Evolutionary conservation across 78 protist genomes (phyloP).

Genomic region (Emiliania huxleyi): DNA sequence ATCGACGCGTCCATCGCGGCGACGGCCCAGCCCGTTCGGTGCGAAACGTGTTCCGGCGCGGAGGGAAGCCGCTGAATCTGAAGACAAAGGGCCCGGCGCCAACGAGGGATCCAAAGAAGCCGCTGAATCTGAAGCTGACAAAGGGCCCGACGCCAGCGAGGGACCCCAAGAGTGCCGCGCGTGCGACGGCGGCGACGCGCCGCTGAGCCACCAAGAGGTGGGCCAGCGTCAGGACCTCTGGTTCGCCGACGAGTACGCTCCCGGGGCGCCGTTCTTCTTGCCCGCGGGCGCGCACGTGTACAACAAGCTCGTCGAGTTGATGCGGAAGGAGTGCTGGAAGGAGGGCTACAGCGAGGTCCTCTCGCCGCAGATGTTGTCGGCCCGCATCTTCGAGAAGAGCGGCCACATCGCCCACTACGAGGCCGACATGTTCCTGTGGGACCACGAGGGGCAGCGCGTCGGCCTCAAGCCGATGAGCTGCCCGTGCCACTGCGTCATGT

Average conservation of each 20-base stretch:
- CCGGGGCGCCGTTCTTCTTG: slow-evolving; percentile 96
- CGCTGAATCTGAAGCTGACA: too few species aligned
- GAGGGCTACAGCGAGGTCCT: slow-evolving; percentile 61
- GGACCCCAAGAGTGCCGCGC: too few species aligned
- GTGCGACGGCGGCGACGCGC: too few species aligned
- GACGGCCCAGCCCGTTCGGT: too few species aligned
- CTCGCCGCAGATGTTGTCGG: slow-evolving; percentile 86
- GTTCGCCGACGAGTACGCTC: slow-evolving; percentile 86
- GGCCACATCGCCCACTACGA: slow-evolving; percentile 94
- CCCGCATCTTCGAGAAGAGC: slow-evolving; percentile 90
- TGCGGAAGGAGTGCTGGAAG: slow-evolving; percentile 43
- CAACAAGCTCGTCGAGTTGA: slow-evolving; percentile 84
- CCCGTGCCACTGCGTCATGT: slow-evolving; percentile 98
- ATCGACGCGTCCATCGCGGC: too few species aligned
- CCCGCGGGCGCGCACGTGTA: slow-evolving; percentile 97
- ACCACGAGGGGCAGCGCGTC: slow-evolving; percentile 72
- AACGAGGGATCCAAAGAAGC: too few species aligned
- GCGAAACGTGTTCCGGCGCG: too few species aligned
- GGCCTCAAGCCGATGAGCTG: slow-evolving; percentile 99
- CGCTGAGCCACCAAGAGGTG: slow-evolving; percentile 93
- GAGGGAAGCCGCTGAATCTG: too few species aligned
- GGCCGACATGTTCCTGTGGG: slow-evolving; percentile 87
- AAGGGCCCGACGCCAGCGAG: too few species aligned
- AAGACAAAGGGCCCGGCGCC: too few species aligned
- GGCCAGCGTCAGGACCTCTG: slow-evolving; percentile 70